These are phyloP conservation scores for Hemileia vastatrix DNA, from an alignment of 1,284 basidiomycete species.

Conservation along the genomic window DNA sequence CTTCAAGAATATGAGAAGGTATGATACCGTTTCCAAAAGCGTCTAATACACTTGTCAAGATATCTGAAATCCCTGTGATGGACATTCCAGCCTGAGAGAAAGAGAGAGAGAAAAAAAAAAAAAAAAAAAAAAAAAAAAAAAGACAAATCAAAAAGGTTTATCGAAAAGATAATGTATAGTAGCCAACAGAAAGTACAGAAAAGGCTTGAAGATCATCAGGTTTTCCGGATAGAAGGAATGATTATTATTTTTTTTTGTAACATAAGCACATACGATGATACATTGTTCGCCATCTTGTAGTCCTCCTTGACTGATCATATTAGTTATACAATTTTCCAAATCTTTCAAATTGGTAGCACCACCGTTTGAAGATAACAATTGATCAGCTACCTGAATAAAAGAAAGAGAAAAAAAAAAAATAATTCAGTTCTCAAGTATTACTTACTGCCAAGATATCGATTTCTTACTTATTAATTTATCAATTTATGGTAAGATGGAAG, in stretches of 20 bases:
- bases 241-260: neutral
- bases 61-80: too few relatives aligned
- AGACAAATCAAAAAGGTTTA: neutral
- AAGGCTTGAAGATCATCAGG: constrained; percentile 20
- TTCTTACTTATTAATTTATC: too few relatives aligned
- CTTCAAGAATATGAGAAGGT: neutral
- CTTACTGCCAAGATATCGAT: too few relatives aligned
- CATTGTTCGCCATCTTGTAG: constrained; percentile 20
- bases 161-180: neutral
- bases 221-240: neutral
- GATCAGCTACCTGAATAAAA: too few relatives aligned
- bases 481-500: too few relatives aligned
- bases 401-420: too few relatives aligned
- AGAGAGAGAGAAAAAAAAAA: neutral
- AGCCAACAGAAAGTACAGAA: too few relatives aligned
- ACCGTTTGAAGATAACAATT: constrained; percentile 4
- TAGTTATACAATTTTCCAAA: constrained; percentile 17
- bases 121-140: neutral
- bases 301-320: constrained; percentile 17
- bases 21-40: constrained; percentile 17
- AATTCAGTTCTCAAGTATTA: too few relatives aligned
- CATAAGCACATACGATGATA: constrained; percentile 7
- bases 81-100: too few relatives aligned
- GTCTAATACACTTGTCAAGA: constrained; percentile 17
- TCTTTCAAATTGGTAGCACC: constrained; percentile 17